These are phyloP conservation scores for Picochlorum sp. DNA, from an alignment of 139 green algal species.

Conservation along the genomic window DNA sequence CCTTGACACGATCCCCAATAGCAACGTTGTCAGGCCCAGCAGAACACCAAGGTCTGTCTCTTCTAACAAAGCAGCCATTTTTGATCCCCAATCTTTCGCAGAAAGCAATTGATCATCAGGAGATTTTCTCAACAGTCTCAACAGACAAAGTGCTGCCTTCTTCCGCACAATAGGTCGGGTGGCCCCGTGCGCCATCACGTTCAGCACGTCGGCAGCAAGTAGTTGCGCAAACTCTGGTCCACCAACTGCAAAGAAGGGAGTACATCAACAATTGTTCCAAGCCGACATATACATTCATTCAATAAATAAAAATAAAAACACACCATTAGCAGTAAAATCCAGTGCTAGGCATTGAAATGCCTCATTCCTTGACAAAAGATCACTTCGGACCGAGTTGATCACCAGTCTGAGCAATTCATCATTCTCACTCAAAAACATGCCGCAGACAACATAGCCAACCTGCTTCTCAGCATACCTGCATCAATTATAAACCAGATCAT, in stretches of 20 bases:
- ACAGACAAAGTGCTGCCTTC: slow-evolving; percentile 92
- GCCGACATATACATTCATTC: background rate
- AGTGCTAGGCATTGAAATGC: slow-evolving; percentile 91
- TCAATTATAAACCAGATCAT: background rate
- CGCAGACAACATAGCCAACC: slow-evolving; percentile 90
- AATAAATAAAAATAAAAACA: background rate
- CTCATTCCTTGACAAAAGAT: slow-evolving; percentile 90
- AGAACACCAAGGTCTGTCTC: slow-evolving; percentile 87
- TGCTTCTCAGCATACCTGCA: slow-evolving; percentile 95
- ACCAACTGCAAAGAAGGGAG: slow-evolving; percentile 59
- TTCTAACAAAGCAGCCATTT: slow-evolving; percentile 68
- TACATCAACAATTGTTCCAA: background rate
- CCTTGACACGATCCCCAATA: slow-evolving; percentile 74
- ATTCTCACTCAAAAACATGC: slow-evolving; percentile 85
- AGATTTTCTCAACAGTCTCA: slow-evolving; percentile 88
- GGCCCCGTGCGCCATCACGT: slow-evolving; percentile 72
- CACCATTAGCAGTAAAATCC: slow-evolving; percentile 80
- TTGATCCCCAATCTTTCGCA: slow-evolving; percentile 38
- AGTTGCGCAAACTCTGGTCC: slow-evolving; percentile 91
- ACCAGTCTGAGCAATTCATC: slow-evolving; percentile 94
- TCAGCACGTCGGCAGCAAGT: slow-evolving; percentile 83
- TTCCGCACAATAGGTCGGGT: slow-evolving; percentile 85
- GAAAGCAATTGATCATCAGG: slow-evolving; percentile 59
- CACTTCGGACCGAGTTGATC: slow-evolving; percentile 93
- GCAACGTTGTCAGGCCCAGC: slow-evolving; percentile 65